Conservation (phyloP, 225 moss, liverwort and hornwort genomes). For the Marchantia paleacea region DNA sequence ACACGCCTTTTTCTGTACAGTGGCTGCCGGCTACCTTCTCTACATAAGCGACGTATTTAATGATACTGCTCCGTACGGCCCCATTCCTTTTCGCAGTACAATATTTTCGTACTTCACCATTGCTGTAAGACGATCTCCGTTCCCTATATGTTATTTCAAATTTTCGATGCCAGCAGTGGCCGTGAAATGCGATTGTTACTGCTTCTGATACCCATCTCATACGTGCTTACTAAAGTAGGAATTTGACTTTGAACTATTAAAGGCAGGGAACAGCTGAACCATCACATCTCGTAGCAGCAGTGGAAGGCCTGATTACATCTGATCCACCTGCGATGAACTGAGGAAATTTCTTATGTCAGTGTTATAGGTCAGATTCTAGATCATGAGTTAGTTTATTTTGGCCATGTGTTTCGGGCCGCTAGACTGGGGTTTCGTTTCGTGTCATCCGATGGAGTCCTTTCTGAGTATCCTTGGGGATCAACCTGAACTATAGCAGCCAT, state of each 20-base stretch:
- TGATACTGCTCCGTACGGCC: constrained; percentile 70
- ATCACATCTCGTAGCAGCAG: no score
- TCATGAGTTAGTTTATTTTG: neutral
- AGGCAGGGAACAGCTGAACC: no score
- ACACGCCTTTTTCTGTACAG: constrained; percentile 68
- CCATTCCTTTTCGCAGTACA: constrained; percentile 73
- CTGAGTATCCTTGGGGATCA: neutral
- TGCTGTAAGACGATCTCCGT: constrained; percentile 46
- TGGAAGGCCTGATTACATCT: no score
- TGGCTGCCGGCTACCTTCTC: constrained; percentile 65
- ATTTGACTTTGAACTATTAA: neutral
- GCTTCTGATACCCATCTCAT: neutral
- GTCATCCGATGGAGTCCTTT: neutral
- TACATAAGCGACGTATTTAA: constrained; percentile 69
- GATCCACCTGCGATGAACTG: no score
- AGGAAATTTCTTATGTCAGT: no score
- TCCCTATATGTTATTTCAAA: neutral
- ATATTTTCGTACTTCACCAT: constrained; percentile 73
- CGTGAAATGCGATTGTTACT: neutral
- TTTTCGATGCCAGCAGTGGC: neutral
- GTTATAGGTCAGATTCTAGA: neutral
- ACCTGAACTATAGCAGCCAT: neutral
- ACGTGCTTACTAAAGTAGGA: neutral
- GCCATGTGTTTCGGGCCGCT: neutral
- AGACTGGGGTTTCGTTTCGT: neutral